A percentile compares a stretch with the other conserved stretches of the same genome.
phyloP scores from a whole-genome alignment of 345 rosid genomes.

The Linum lewisii region DNA sequence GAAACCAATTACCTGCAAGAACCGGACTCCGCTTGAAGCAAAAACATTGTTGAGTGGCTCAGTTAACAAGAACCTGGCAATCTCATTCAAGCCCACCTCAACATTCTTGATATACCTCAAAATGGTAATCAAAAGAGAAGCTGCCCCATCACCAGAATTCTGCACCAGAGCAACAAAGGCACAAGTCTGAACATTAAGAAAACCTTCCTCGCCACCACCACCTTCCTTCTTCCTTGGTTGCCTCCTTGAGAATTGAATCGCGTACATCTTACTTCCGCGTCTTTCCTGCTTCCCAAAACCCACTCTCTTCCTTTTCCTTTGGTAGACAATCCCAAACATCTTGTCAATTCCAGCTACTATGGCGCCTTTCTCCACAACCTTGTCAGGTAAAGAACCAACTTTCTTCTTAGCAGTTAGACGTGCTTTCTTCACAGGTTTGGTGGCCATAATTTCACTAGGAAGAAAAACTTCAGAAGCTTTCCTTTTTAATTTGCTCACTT shows the following conservation, averaged over 20 bases:
- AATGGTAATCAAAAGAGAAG: slow-evolving; percentile 34
- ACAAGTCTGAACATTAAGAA: background rate
- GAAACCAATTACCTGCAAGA: slow-evolving; percentile 39
- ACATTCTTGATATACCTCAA: slow-evolving; percentile 40
- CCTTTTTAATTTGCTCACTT: background rate
- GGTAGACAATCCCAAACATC: slow-evolving; percentile 69
- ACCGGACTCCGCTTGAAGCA: slow-evolving; percentile 44
- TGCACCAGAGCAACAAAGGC: slow-evolving; percentile 26
- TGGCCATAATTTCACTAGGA: background rate
- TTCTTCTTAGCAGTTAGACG: background rate
- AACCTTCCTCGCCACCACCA: background rate
- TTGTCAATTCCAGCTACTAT: slow-evolving; percentile 19
- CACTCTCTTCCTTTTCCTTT: slow-evolving; percentile 57
- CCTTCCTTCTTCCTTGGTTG: slow-evolving; percentile 27
- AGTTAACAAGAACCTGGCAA: slow-evolving; percentile 46
- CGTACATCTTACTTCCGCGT: slow-evolving; percentile 30
- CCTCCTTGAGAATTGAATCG: slow-evolving; percentile 45
- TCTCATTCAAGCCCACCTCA: slow-evolving; percentile 34
- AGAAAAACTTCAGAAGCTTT: background rate
- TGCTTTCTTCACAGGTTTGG: slow-evolving; percentile 16
- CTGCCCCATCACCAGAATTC: slow-evolving; percentile 29
- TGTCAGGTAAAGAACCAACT: background rate
- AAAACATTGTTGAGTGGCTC: slow-evolving; percentile 41
- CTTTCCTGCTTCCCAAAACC: slow-evolving; percentile 8
- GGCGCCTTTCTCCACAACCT: slow-evolving; percentile 12